Conservation (phyloP, 2,329 filamentous ascomycete genomes). For the Cercospora brassicicola region DNA sequence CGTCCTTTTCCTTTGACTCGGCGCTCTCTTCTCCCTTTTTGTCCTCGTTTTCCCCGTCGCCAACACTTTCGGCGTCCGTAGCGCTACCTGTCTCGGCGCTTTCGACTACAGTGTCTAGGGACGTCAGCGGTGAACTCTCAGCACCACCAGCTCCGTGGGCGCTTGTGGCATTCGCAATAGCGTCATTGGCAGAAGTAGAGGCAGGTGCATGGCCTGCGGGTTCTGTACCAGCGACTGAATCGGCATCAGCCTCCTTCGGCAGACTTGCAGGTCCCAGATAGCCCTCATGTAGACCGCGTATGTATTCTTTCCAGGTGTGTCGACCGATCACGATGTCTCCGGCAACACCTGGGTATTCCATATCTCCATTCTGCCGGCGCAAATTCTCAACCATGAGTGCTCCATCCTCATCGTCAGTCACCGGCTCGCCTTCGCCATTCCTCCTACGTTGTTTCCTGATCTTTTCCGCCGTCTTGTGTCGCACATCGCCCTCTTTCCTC, state of each 20-base stretch:
- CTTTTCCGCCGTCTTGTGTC: constrained; percentile 81
- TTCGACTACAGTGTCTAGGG: constrained; percentile 13
- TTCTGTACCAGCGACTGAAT: constrained; percentile 15
- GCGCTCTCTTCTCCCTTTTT: constrained; percentile 22
- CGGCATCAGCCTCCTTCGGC: constrained; percentile 45
- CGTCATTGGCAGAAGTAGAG: constrained; percentile 31
- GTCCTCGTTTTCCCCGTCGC: constrained; percentile 14
- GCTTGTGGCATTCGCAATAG: constrained; percentile 30
- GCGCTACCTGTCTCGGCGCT: not conserved
- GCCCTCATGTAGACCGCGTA: constrained; percentile 89
- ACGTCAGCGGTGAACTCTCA: constrained; percentile 14
- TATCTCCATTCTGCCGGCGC: constrained; percentile 65
- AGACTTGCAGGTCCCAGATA: constrained; percentile 84
- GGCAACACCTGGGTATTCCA: constrained; percentile 68
- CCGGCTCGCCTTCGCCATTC: constrained; percentile 53
- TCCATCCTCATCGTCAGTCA: constrained; percentile 53
- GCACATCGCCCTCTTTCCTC: constrained; percentile 84
- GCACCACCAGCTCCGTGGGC: constrained; percentile 16
- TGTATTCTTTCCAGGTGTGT: constrained; percentile 96
- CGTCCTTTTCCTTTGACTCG: constrained; percentile 38
- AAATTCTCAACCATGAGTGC: constrained; percentile 60
- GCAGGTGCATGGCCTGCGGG: not conserved
- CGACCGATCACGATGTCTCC: constrained; percentile 89
- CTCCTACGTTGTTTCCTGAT: constrained; percentile 68
- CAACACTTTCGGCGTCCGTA: not conserved